A percentile compares a stretch with the other conserved stretches of the same genome.
phyloP scores from a whole-genome alignment of 345 rosid species.

The Toxicodendron radicans region DNA sequence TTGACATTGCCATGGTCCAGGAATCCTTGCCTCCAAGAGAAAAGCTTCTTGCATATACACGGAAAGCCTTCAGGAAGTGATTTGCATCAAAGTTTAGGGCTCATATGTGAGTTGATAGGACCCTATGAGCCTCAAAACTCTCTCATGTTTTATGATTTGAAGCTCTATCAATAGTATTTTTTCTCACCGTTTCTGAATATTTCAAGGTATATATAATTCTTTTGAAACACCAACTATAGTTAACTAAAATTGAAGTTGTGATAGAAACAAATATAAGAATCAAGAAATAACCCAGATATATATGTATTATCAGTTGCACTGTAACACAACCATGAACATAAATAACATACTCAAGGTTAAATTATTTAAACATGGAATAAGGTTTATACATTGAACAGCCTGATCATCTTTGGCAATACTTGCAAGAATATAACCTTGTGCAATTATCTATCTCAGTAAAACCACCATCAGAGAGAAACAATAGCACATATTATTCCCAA shows the following conservation, averaged over 20 bases:
- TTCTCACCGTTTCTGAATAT: background rate
- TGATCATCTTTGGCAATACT: background rate
- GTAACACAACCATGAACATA: background rate
- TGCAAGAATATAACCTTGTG: background rate
- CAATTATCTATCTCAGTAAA: background rate
- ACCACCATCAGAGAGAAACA: background rate
- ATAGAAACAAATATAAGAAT: background rate
- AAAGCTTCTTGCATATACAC: conserved; percentile 20
- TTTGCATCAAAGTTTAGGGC: conserved; percentile 3
- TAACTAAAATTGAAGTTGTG: background rate
- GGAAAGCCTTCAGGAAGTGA: background rate
- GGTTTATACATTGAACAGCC: background rate
- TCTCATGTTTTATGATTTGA: background rate
- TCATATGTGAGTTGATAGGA: conserved; percentile 22
- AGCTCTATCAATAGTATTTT: background rate
- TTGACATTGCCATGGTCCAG: conserved; percentile 19
- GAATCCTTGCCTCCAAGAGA: conserved; percentile 37
- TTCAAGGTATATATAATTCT: background rate
- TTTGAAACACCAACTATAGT: background rate
- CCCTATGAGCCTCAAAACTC: background rate
- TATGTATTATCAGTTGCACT: background rate
- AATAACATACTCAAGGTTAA: background rate
- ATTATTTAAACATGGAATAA: background rate
- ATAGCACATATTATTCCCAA: background rate
- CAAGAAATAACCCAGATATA: background rate